Base-by-base conservation (phyloP, 495 filamentous ascomycete species). In the Sporormia fimetaria region DNA sequence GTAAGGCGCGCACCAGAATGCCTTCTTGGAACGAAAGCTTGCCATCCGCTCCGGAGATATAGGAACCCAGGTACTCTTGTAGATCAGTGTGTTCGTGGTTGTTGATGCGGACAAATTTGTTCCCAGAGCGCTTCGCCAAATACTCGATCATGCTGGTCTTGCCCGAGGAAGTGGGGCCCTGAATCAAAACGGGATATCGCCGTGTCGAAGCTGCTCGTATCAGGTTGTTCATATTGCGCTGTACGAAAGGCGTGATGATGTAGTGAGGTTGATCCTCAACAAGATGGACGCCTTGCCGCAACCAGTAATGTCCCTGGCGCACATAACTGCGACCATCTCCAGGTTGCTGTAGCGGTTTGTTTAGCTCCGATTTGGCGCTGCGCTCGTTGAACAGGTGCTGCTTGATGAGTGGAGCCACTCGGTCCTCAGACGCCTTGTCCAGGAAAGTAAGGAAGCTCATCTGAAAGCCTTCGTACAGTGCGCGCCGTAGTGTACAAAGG, bases 71-170 rank as follows among this genome's bases (percentile, higher is more conserved):
- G 54, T 99, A 99, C 57, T 99, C 92, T 59, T 99, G 92, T 21
- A 99, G 68, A 61, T 99, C 92, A 0, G 92, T 96, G 57, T 96
- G 88, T 51, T 99, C 92, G 58, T 99, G 92, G 53, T 99, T 99
- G 65, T 99, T 99, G 66, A 99, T 95, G 40, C 92, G 76, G 25
- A 99, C 84, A 50, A 95, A 96, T 54, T 84, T 87, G 54, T 99
- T 93, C 2, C 92, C 92, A 18, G 85, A 94, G 32, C 83, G 80
- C 57, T 90, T 90, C 4, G 92, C 92, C 21, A 99, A 71, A 57
- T 94, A 94, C 58, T 95, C 88, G 37, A 99, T 88, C 92, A 99
- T 95, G 57, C 87, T 94, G 0, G 92, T 99, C 62, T 99, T 99
- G 40, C 92, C 92, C 22, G 86, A 78, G 25, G 90, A 96, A 0